Base-by-base conservation (phyloP, 73 alveolate species). In the Paramecium octaurelia region DNA sequence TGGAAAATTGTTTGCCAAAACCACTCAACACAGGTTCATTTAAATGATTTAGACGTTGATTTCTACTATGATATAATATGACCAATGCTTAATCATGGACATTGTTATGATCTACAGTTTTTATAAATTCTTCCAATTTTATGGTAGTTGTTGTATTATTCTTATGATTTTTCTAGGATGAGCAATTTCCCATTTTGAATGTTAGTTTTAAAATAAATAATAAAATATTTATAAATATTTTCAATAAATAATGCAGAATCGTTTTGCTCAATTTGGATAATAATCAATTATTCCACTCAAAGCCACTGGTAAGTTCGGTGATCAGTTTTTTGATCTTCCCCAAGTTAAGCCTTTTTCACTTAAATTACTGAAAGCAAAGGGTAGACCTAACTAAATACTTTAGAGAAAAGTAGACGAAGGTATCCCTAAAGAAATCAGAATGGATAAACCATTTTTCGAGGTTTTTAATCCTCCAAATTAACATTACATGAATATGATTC, bases 371-470 rank as follows among this genome's bases (percentile, higher is more conserved):
- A 54, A 54, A 54, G 31, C 69, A 3, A 54, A 54, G 14, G 69
- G 69, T 18, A 0, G 69, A 18, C 69, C 69, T 4, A 54, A 80
- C 36, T 27, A 80, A 80, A 36, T 23, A 16, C 31, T 24, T 44
- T 40, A 40, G 16, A 42, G 71, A 77, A 64, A 16, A n/a, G 4
- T 0, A 3, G 50, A 80, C 12, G 70, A 80, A 18, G 46, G 14
- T 18, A 34, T 14, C 16, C 23, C 46, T 23, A 20, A 80, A 43
- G 91, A 43, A 80, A 80, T 80, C 3, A 21, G 11, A 0, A 80
- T 80, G 91, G 91, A 80, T 48, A 43, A 40, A 43, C 91, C 91
- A 20, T 44, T 80, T 38, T 77, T 35, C 23, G 90, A 77, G 16
- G 90, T 77, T 20, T 16, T 54, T 18, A 54, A 54, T 18, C 69